A percentile compares a stretch with the other conserved stretches of the same genome.
These are phyloP conservation scores for Puccinellia tenuiflora DNA, from an alignment of 176 grass and related monocot genomes.

Conservation along the genomic window DNA sequence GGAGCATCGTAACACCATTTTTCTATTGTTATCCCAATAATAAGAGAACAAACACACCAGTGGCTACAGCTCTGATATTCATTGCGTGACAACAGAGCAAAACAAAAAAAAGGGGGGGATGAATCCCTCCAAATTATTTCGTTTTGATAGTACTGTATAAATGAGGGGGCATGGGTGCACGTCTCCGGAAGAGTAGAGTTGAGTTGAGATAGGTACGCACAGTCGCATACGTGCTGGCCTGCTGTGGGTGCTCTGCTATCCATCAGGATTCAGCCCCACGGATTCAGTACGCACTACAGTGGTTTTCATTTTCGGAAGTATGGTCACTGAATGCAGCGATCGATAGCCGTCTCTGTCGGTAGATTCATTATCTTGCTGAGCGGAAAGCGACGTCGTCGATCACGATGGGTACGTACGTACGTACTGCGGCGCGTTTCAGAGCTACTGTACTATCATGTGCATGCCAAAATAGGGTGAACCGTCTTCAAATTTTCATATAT, in stretches of 20 bases:
- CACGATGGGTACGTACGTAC: neutral
- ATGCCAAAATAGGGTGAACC: no score
- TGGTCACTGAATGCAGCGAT: neutral
- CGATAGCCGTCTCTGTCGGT: neutral
- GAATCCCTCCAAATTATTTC: neutral
- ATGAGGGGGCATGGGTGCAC: constrained; percentile 3
- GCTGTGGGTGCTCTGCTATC: neutral
- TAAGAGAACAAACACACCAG: neutral
- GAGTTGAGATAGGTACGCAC: neutral
- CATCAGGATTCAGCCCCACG: neutral
- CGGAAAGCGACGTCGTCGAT: neutral
- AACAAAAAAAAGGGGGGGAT: neutral
- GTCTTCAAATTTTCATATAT: no score
- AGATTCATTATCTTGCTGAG: neutral
- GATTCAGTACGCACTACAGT: neutral
- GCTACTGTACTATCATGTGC: no score
- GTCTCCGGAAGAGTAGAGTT: neutral
- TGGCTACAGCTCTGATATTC: neutral
- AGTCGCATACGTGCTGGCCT: neutral
- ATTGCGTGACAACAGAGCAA: neutral
- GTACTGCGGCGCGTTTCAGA: neutral
- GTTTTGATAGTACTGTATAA: neutral
- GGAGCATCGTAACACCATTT: neutral
- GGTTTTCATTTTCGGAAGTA: neutral
- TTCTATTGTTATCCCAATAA: neutral